These are phyloP conservation scores for Cryptococcus sp. DNA, from an alignment of 1,284 basidiomycete genomes.

Conservation along the genomic window DNA sequence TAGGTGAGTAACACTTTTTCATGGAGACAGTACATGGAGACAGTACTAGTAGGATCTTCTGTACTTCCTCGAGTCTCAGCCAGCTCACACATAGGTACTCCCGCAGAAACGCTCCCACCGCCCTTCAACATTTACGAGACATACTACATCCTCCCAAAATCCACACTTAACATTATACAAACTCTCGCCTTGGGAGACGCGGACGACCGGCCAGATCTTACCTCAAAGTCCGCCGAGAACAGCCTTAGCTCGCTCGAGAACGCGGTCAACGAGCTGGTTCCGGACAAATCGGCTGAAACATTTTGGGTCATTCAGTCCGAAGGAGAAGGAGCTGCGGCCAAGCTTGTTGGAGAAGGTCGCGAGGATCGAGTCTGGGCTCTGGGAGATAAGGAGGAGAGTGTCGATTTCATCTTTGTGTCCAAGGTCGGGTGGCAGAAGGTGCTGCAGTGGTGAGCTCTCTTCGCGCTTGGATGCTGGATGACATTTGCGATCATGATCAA, in stretches of 20 bases:
- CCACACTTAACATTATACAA: slow-evolving; percentile 33
- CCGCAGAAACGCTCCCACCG: slow-evolving; percentile 33
- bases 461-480: too few relatives aligned
- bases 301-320: slow-evolving; percentile 31
- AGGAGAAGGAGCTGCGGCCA: slow-evolving; percentile 3
- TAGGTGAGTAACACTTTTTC: slow-evolving; percentile 21
- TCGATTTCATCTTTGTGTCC: slow-evolving; percentile 78
- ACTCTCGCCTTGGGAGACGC: slow-evolving; percentile 28
- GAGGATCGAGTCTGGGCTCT: slow-evolving; percentile 39
- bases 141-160: slow-evolving; percentile 46
- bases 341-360: slow-evolving; percentile 8
- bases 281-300: slow-evolving; percentile 21
- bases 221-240: background rate
- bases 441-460: slow-evolving; percentile 62
- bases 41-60: too few relatives aligned
- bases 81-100: background rate
- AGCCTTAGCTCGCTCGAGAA: background rate
- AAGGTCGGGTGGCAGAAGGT: slow-evolving; percentile 71
- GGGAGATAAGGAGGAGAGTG: slow-evolving; percentile 60
- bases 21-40: background rate
- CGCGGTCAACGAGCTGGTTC: slow-evolving; percentile 26
- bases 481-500: too few relatives aligned
- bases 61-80: background rate
- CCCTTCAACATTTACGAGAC: slow-evolving; percentile 33
- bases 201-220: slow-evolving; percentile 21